These are phyloP conservation scores for Camelina hispida DNA, from an alignment of 345 rosid genomes.

Conservation along the genomic window DNA sequence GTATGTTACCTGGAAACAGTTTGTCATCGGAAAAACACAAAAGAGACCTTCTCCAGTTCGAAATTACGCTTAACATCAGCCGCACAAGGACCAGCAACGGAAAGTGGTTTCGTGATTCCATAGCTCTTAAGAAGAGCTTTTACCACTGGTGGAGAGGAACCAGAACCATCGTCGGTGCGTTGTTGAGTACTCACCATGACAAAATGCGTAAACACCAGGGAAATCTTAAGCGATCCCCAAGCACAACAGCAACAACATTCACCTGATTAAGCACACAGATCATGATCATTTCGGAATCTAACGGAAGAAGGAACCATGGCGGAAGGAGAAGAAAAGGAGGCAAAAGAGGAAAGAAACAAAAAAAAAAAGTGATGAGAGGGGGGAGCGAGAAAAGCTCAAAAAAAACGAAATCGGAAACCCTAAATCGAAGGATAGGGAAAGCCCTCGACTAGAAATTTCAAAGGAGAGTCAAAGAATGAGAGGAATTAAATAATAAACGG, in stretches of 20 bases:
- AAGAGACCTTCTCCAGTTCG: constrained; percentile 66
- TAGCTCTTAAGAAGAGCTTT: constrained; percentile 34
- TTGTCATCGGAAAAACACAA: background rate
- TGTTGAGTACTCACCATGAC: constrained; percentile 61
- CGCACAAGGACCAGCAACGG: constrained; percentile 67
- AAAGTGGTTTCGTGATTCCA: constrained; percentile 83
- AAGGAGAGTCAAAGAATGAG: constrained; percentile 18
- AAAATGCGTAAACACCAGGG: background rate
- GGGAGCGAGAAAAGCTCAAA: constrained; percentile 7
- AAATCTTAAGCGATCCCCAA: constrained; percentile 12
- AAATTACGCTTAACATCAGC: constrained; percentile 65
- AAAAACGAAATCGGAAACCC: constrained; percentile 36
- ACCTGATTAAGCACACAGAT: constrained; percentile 7
- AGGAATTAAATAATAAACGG: background rate
- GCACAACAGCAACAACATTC: background rate
- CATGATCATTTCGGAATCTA: constrained; percentile 11
- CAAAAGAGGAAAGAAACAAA: background rate
- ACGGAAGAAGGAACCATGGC: background rate
- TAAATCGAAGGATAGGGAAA: constrained; percentile 25
- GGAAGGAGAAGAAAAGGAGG: background rate
- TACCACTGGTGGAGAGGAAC: constrained; percentile 10
- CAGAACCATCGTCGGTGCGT: constrained; percentile 13
- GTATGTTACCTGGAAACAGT: background rate
- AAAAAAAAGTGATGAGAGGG: background rate
- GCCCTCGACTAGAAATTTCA: constrained; percentile 3